Evolutionary conservation across 2,329 filamentous ascomycete species (phyloP).

Genomic region (Phyllosticta capitalensis): DNA sequence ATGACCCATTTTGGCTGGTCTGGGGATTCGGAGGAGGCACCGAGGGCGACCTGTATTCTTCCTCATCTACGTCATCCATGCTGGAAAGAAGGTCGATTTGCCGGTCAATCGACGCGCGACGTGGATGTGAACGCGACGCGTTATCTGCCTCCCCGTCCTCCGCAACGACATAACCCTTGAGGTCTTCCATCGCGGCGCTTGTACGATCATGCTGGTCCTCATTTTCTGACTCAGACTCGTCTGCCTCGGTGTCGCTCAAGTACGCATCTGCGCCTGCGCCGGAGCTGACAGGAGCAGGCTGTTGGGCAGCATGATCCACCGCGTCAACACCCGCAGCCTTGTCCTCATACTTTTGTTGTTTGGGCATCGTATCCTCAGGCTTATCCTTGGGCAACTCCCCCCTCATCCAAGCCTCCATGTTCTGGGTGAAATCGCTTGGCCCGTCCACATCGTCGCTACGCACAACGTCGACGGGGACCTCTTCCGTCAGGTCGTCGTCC

Average conservation of each 20-base stretch:
- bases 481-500: constrained; percentile 22
- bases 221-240: neutral
- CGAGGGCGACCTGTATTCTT: neutral
- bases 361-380: constrained; percentile 14
- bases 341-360: constrained; percentile 10
- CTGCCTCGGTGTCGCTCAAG: neutral
- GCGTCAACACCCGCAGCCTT: neutral
- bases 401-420: constrained; percentile 35
- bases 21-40: constrained; percentile 1
- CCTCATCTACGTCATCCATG: constrained; percentile 10
- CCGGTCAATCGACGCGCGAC: constrained; percentile 5
- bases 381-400: constrained; percentile 19
- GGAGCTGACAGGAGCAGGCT: neutral
- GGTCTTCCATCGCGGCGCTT: constrained; percentile 6
- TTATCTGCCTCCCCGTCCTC: constrained; percentile 1
- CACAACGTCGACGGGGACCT: constrained; percentile 26
- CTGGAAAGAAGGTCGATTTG: constrained; percentile 9
- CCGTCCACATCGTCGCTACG: constrained; percentile 32
- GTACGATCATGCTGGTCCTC: neutral
- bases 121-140: neutral
- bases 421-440: constrained; percentile 34
- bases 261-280: neutral
- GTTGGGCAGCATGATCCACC: constrained; percentile 1
- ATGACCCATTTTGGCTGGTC: neutral
- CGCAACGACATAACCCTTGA: constrained; percentile 9